Conservation (phyloP, 257 asterid species). For the Solanum lignicaule region DNA sequence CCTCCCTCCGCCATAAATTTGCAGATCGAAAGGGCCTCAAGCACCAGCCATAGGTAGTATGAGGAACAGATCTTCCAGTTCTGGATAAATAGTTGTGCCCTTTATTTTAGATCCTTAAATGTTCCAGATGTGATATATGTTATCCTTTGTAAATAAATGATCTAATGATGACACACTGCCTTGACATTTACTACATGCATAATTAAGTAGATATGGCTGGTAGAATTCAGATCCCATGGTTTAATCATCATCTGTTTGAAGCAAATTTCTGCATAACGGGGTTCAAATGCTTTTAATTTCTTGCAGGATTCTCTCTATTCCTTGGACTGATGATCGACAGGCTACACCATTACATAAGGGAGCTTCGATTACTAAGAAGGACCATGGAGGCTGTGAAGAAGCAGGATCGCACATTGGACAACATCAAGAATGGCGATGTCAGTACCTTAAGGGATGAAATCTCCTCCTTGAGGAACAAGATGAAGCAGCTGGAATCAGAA, state of each 20-base stretch:
- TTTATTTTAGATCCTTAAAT: not conserved
- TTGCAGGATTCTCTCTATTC: constrained; percentile 52
- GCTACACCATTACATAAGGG: constrained; percentile 82
- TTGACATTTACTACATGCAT: not conserved
- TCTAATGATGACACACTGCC: not conserved
- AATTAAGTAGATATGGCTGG: not conserved
- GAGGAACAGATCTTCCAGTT: not conserved
- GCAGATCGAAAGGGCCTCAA: not conserved
- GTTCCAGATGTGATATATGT: not conserved
- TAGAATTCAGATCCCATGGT: not conserved
- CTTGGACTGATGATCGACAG: constrained; percentile 69
- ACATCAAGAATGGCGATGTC: constrained; percentile 4
- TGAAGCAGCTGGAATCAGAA: constrained; percentile 14
- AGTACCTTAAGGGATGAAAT: constrained; percentile 16
- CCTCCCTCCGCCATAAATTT: not conserved
- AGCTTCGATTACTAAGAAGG: constrained; percentile 75
- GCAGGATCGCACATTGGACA: constrained; percentile 25
- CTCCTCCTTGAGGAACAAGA: constrained; percentile 9
- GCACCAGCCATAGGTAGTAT: not conserved
- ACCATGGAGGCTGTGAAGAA: constrained; percentile 61
- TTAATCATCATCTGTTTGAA: not conserved
- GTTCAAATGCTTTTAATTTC: not conserved
- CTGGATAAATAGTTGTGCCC: not conserved
- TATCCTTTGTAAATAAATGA: not conserved
- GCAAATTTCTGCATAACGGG: not conserved